These are phyloP conservation scores for Prunus salicina DNA, from an alignment of 306 rosid genomes.

Conservation along the genomic window DNA sequence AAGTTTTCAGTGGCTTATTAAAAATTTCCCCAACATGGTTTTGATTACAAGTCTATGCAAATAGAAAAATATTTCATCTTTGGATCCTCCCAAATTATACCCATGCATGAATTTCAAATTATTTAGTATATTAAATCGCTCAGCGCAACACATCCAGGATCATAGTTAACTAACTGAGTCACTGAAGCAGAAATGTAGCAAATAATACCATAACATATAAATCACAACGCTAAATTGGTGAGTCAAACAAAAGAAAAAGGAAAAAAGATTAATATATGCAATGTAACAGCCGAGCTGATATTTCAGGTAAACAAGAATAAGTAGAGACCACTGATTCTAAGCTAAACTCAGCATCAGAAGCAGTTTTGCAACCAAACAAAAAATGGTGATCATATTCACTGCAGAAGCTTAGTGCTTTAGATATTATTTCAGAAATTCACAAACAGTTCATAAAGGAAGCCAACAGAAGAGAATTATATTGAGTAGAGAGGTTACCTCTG, in stretches of 20 bases:
- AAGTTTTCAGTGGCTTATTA: background rate
- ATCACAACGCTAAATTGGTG: background rate
- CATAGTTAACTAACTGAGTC: background rate
- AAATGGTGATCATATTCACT: background rate
- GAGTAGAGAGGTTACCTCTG: constrained; percentile 41
- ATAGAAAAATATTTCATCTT: background rate
- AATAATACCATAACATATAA: background rate
- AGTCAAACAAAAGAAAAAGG: background rate
- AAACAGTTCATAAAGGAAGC: background rate
- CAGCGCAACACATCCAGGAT: background rate
- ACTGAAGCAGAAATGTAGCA: background rate
- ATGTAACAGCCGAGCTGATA: background rate
- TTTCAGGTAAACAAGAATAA: constrained; percentile 1
- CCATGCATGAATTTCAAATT: background rate
- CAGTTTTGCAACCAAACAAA: background rate
- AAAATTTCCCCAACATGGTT: background rate
- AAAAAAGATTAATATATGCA: background rate
- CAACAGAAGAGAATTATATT: background rate
- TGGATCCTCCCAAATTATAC: background rate
- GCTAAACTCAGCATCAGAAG: background rate
- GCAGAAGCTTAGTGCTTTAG: background rate
- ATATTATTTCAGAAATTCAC: background rate
- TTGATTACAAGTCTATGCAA: background rate
- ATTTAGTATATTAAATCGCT: background rate
- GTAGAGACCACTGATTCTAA: background rate